Percentiles rank a stretch among this genome's conserved stretches.
Conservation (phyloP, 2,329 filamentous ascomycete genomes). For the Colletotrichum gloeosporioides region DNA sequence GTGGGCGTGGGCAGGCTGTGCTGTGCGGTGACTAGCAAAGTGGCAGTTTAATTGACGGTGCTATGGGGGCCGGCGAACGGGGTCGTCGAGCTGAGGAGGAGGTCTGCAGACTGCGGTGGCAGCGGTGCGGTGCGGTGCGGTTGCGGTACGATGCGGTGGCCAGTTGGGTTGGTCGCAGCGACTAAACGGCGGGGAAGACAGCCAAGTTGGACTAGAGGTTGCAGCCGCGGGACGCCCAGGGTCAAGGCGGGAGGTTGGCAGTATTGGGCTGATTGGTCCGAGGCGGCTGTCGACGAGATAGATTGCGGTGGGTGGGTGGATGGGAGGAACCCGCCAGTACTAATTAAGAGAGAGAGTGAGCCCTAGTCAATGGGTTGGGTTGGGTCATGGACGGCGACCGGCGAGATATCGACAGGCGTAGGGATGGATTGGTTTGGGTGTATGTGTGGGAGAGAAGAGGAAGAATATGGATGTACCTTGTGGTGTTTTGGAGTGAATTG, state of each 20-base stretch:
- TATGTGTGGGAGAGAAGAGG: neutral
- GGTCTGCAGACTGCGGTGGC: neutral
- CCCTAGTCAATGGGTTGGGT: neutral
- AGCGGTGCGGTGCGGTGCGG: neutral
- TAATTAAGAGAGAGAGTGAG: slow-evolving; percentile 7
- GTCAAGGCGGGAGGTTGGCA: slow-evolving; percentile 19
- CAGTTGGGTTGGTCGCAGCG: neutral
- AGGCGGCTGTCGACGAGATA: slow-evolving; percentile 12
- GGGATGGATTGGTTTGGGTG: neutral
- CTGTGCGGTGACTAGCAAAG: neutral
- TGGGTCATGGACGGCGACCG: neutral
- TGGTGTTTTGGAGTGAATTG: neutral
- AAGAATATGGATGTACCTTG: neutral
- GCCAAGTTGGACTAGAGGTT: slow-evolving; percentile 5
- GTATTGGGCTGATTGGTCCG: slow-evolving; percentile 6
- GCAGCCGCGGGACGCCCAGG: slow-evolving; percentile 14
- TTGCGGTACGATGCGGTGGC: neutral
- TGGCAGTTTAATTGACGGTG: neutral
- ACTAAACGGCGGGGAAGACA: slow-evolving; percentile 11
- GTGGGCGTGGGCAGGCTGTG: neutral
- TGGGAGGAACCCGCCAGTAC: slow-evolving; percentile 9
- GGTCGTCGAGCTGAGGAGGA: neutral
- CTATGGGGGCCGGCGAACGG: neutral
- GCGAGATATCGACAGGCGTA: neutral
- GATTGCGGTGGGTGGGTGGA: slow-evolving; percentile 19